Evolutionary conservation across 257 asterid species (phyloP).

Genomic region (Solanum ahanhuiri): DNA sequence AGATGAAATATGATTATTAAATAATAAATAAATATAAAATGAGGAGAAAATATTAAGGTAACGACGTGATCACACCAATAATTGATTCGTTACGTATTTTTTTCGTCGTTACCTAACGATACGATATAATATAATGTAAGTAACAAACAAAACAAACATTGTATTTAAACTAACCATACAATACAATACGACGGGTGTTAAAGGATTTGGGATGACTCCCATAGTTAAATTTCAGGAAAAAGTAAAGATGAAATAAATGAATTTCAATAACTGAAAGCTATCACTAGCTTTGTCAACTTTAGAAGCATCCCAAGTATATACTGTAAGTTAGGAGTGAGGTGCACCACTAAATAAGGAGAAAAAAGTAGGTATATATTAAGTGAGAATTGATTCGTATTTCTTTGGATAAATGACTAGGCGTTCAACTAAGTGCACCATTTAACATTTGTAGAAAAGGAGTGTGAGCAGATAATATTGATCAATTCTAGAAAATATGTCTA

Average conservation of each 20-base stretch:
- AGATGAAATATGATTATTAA: too few species aligned
- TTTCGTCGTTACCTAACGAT: too few species aligned
- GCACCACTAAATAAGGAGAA: background rate
- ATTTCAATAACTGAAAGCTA: background rate
- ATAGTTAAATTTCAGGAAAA: background rate
- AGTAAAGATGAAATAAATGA: background rate
- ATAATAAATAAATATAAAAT: too few species aligned
- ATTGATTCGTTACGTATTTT: too few species aligned
- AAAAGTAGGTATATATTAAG: background rate
- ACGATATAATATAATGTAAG: too few species aligned
- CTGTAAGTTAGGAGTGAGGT: background rate
- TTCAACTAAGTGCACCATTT: background rate
- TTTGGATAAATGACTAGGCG: too few species aligned
- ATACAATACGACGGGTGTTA: too few species aligned
- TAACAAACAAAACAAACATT: too few species aligned
- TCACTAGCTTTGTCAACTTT: background rate
- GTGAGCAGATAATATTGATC: background rate
- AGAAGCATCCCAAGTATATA: background rate
- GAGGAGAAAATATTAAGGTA: too few species aligned
- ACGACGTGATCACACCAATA: too few species aligned
- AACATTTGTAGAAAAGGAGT: background rate
- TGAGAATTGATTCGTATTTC: background rate
- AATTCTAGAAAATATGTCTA: too few species aligned
- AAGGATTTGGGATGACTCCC: background rate
- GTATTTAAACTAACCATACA: too few species aligned